phyloP scores from a whole-genome alignment of 2,329 filamentous ascomycete genomes.

The Dactylellina haptotyla region DNA sequence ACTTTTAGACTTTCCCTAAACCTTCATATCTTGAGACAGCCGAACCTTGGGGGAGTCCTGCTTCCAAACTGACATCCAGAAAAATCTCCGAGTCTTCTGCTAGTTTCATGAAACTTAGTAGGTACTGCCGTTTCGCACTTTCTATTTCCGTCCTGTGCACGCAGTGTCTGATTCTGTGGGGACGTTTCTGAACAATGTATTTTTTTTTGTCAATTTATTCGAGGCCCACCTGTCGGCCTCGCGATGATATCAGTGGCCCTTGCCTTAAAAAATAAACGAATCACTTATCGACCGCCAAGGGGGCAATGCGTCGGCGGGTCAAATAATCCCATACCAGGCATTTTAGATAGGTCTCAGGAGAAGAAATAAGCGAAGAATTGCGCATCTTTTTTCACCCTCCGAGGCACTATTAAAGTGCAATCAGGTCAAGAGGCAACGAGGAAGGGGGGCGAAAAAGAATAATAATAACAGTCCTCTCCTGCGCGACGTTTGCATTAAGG shows the following conservation, averaged over 20 bases:
- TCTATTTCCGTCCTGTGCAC: constrained; percentile 19
- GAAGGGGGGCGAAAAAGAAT: constrained; percentile 10
- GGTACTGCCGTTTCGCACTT: constrained; percentile 11
- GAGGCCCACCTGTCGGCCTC: too few species aligned
- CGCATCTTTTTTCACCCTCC: too few species aligned
- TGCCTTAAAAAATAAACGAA: constrained; percentile 12
- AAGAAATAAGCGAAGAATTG: constrained; percentile 6
- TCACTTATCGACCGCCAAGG: constrained; percentile 15
- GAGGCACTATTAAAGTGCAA: too few species aligned
- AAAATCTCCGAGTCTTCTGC: constrained; percentile 35
- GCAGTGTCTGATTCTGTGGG: too few species aligned
- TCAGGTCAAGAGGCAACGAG: not conserved
- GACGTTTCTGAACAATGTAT: not conserved
- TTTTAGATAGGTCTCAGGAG: constrained; percentile 27
- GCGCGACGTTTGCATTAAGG: constrained; percentile 14
- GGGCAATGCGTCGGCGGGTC: constrained; percentile 10
- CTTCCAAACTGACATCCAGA: not conserved
- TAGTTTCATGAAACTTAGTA: not conserved
- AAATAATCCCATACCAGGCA: not conserved
- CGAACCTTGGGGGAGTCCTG: not conserved
- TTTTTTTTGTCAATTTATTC: too few species aligned
- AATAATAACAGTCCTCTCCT: constrained; percentile 15
- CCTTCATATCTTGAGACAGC: constrained; percentile 36
- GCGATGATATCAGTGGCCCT: constrained; percentile 13
- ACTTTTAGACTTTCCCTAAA: constrained; percentile 32